Evolutionary conservation across 1,284 basidiomycete species (phyloP), one percentile per base, ranked within the genome.

Genomic region (Puccinia coronata): DNA sequence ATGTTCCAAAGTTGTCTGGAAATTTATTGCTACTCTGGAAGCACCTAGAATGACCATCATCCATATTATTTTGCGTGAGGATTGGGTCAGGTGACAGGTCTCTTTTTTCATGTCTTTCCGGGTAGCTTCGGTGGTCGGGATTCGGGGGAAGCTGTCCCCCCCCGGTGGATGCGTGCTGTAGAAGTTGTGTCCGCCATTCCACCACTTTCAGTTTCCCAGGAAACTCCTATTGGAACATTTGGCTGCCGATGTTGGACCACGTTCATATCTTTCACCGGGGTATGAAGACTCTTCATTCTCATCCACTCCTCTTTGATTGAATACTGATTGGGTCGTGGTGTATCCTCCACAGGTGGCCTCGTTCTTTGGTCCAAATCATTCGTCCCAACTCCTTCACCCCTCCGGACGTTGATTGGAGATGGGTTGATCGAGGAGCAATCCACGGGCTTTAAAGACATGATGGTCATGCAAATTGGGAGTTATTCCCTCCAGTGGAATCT

Each of bases 401-500:
- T 97, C 76, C 96, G 96, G 86, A 91, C 92, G 28, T 90, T 96
- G 83, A 92, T 98, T 84, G 91, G 92, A 41, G 93, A 96, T 83
- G 93, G 93, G 14, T 89, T 98, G 76, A 95, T 97, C 84, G 94
- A 96, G 14, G 72, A 74, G 85, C 91, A 93, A 80, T 88, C 92
- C 4, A 79, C 84, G 1, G 86, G 91, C 9, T 41, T 77, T 14
- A 41, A 82, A 34, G 61, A 57, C 41, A 47, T 78, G 78, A 67
- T 81, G 82, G 69, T 63, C 90, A 94, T 93, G 85, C 94, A 96
- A 87, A 94, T 92, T 85, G 94, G 96, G 84, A 93, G 94, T 0
- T 96, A 94, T 85, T 92, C 93, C 57, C 91, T 97, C 77, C 91
- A 92, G 86, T 98, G 95, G 95, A 92, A 93, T 0, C 92, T 95